Evolutionary conservation across 2,329 filamentous ascomycete species (phyloP), one percentile per base, ranked within the genome.

Genomic region (Endocalyx cinctus): DNA sequence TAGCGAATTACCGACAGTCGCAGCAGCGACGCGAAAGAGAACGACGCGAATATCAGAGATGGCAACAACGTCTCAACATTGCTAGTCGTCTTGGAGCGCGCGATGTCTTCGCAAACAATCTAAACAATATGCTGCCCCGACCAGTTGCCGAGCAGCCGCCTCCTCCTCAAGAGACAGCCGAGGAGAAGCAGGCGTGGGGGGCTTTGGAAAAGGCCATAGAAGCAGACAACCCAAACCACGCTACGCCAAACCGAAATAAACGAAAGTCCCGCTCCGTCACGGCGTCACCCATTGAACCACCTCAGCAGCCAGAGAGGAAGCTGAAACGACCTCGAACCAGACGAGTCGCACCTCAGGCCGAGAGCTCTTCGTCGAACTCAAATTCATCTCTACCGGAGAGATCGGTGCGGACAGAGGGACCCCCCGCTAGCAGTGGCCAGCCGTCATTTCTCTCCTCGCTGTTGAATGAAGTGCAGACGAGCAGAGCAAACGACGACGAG

Each of bases 371-470:
- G 14, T 64, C 67, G 5, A 46, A 41, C n/a, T 53, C 38, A 7
- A n/a, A n/a, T 23, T 23, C 20, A 23, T 23, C 20, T n/a, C 8
- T 23, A 8, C 20, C 20, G 20, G 20, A 8, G 8, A 37, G 29
- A 3, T 14, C 39, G 17, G 33, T 37, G 22, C 35, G 29, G 17
- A 43, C 44, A 32, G 41, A 33, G 42, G 43, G 43, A 31, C 44
- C 37, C 45, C 48, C 42, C 52, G 49, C 47, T 57, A 52, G 40
- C 49, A 45, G 47, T 34, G 56, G 66, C 25, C 72, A 68, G 17
- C 85, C 87, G 6, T 89, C 86, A 5, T 90, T 97, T 54, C 70
- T 97, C 6, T 86, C 87, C 16, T 90, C 87, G 1, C 67, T 97
- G 6, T 66, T 97, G 31, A 87, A 85, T 55, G 90, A 97, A 58